phyloP scores from a whole-genome alignment of 73 alveolate species.

The Paramecium caudatum region DNA sequence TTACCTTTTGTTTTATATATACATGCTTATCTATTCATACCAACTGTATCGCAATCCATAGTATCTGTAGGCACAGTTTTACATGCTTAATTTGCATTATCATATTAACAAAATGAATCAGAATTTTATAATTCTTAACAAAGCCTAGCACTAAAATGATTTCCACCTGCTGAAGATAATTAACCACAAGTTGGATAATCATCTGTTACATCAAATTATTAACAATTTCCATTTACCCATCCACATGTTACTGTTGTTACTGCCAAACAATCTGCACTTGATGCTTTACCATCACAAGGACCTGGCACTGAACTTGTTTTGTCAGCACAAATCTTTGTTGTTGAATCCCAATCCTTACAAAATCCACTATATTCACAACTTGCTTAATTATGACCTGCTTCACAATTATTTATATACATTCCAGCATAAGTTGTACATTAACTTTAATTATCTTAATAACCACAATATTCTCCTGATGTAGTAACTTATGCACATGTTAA shows the following conservation, averaged over 20 bases:
- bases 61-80: neutral
- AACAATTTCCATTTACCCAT: neutral
- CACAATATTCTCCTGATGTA: too few species aligned
- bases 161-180: neutral
- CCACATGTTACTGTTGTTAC: neutral
- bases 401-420: too few species aligned
- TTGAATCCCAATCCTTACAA: neutral
- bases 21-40: neutral
- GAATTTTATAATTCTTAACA: too few species aligned
- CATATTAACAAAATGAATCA: neutral
- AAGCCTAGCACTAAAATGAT: neutral
- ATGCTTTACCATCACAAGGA: neutral
- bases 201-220: too few species aligned
- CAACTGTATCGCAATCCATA: neutral
- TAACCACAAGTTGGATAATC: neutral
- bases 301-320: neutral
- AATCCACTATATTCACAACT: neutral
- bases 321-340: neutral
- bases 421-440: too few species aligned
- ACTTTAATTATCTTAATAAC: too few species aligned
- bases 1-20: neutral
- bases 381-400: neutral
- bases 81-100: neutral
- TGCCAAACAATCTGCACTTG: neutral
- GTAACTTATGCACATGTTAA: too few species aligned